Evolutionary conservation across 305 asterid genomes (phyloP), one percentile per base, ranked within the genome.

Genomic region (Solanum hybrid): DNA sequence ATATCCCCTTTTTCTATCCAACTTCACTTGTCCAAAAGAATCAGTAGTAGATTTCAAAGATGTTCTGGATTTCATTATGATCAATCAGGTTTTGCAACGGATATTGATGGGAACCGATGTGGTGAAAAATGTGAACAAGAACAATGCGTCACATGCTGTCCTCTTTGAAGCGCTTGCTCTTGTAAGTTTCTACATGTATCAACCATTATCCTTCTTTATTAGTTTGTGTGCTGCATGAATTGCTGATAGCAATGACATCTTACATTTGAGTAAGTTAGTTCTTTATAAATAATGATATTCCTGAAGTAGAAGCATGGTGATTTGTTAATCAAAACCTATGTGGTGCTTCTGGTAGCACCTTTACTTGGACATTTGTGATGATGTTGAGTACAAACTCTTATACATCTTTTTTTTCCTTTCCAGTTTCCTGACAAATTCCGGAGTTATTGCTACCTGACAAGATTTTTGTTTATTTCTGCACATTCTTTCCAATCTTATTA

Each of bases 131-230:
- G 99, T 98, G 91, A 98, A 98, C 95, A 98, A 98, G 95, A 98
- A 98, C 91, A 98, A 98, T 92, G 99, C 99, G 86, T 98, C 99
- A 35, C 99, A 98, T 93, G 99, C 99, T 90, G 99, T 98, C 91
- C 98, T 98, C 89, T 98, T 98, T 89, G 99, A 98, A 94, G 99
- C 99, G 89, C 99, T 98, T 95, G 97, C 99, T 85, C 99, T 98
- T 89, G 99, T 98, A 95, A 95, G 99, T 95, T 95, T 82, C 73
- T 82, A 51, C 60, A 45, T 82, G 38, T 17, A 45, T 29, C 27
- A 27, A 82, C 72, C 72, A 45, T 82, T 42, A 27, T 45, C 72
- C 87, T 42, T 82, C 38, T 34, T 66, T 82, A 15, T 27, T 4
- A 82, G 32, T 82, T 31, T 29, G 38, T 45, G 37, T 4, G 4